Evolutionary conservation across 768 basidiomycete genomes (phyloP), one percentile per base, ranked within the genome.

Genomic region (Boletellus ananas): DNA sequence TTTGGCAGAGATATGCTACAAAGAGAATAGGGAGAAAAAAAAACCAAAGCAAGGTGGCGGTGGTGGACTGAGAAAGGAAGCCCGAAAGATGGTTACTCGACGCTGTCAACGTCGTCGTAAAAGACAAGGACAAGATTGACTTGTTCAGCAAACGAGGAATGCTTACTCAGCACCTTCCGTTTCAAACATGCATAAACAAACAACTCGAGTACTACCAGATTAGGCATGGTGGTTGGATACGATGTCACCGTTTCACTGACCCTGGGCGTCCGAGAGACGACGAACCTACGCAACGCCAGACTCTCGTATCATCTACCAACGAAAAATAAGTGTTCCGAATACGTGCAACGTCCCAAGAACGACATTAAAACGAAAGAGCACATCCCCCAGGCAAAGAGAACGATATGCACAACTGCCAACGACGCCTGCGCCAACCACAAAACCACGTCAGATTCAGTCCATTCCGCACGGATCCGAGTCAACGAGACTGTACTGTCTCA

Each of bases 401-500:
- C 16, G 16, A 51, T 17, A 21, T 43, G 31, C 43, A 40, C 42
- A 34, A 58, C 34, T 0, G 35, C 23, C 23, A n/a, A 37, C 43
- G 33, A 35, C 43, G 39, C 34, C 25, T 16, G 49, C 34, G 40
- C 21, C 14, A 12, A 38, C 31, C 4, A 14, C 23, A 25, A 9
- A 10, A 23, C 6, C 31, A 17, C 40, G 51, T 11, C 23, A 9
- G n/a, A 34, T 10, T 77, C 74, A 57, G 21, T 56, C 56, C 59
- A 59, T 57, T 9, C 64, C 64, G 18, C 56, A 56, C 21, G 64
- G 52, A 45, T 65, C 64, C 14, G 56, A 47, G 29, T 65, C 64
- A 21, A 65, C 64, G 34, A 65, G 62, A 46, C 81, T 88, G 64
- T 94, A 97, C 67, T 95, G 93, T 73, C 95, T 95, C 79, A 94